These are phyloP conservation scores for Flaveria robusta DNA, from an alignment of 129 eudicot genomes.

Conservation along the genomic window DNA sequence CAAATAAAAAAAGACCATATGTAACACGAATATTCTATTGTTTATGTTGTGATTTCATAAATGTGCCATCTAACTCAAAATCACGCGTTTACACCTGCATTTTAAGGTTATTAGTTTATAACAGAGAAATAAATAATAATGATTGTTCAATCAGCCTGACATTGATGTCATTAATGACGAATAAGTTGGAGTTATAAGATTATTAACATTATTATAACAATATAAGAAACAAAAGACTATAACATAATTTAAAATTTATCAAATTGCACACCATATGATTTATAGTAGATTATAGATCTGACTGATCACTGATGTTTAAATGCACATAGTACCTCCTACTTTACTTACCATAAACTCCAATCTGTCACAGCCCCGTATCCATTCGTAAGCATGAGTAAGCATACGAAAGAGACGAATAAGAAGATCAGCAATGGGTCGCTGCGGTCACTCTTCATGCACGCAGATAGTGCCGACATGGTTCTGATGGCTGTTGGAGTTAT, in stretches of 20 bases:
- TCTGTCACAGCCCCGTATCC: not conserved
- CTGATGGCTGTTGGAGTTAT: constrained; percentile 66
- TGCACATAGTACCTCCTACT: not conserved
- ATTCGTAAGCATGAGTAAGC: constrained; percentile 15
- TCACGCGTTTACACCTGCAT: not conserved
- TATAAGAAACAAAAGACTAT: not conserved
- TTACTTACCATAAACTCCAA: not conserved
- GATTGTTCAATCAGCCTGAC: not conserved
- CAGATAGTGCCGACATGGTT: constrained; percentile 50
- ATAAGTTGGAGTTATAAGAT: not conserved
- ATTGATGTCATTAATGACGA: not conserved
- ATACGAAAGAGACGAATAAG: not conserved
- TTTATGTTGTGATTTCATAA: not conserved
- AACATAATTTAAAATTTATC: not conserved
- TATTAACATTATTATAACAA: not conserved
- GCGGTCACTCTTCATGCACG: constrained; percentile 73
- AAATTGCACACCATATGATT: not conserved
- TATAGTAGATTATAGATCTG: not conserved
- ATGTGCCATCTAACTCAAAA: not conserved
- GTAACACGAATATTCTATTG: not conserved
- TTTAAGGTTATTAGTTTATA: not conserved
- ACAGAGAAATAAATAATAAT: not conserved
- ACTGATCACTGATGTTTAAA: too few relatives aligned
- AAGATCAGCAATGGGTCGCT: constrained; percentile 44
- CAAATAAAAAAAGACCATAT: not conserved